These are phyloP conservation scores for Vanrija sp. DNA, from an alignment of 1,284 basidiomycete genomes.

Conservation along the genomic window DNA sequence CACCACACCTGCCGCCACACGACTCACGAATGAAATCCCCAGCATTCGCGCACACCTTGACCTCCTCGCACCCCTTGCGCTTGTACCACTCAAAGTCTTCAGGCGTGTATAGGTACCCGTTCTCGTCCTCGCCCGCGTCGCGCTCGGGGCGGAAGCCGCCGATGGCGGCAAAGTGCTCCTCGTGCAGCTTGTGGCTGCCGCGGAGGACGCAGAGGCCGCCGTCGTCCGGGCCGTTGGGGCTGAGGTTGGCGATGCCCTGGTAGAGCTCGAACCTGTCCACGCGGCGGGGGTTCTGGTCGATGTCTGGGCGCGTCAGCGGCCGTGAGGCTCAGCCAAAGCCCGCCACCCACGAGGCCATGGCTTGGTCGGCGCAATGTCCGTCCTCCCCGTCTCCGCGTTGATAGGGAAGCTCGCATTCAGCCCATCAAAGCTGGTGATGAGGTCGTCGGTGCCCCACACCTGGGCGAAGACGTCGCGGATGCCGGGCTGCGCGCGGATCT, in stretches of 20 bases:
- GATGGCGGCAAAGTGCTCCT: constrained; percentile 17
- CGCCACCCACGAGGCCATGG: constrained; percentile 23
- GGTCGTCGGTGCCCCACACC: constrained; percentile 43
- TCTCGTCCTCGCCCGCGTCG: constrained; percentile 19
- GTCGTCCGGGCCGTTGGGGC: constrained; percentile 25
- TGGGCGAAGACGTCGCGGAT: constrained; percentile 36
- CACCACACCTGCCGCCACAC: too few relatives aligned
- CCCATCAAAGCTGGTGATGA: constrained; percentile 39
- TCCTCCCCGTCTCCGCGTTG: constrained; percentile 1
- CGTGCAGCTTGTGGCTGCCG: constrained; percentile 19
- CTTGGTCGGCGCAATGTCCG: constrained; percentile 15
- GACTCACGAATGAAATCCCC: constrained; percentile 24
- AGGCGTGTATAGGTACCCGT: constrained; percentile 16
- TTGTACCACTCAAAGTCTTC: constrained; percentile 25
- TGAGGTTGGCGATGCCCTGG: constrained; percentile 28
- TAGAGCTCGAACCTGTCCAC: constrained; percentile 22
- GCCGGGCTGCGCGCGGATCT: constrained; percentile 30
- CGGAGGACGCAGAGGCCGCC: constrained; percentile 29
- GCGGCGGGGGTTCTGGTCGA: constrained; percentile 25
- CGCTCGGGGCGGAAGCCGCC: constrained; percentile 21
- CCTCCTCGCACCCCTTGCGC: constrained; percentile 16
- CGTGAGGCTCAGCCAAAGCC: background rate
- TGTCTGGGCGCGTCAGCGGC: constrained; percentile 12
- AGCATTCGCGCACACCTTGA: constrained; percentile 22
- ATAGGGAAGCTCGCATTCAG: constrained; percentile 24